These are phyloP conservation scores for Sistotremastrum niveocremeum DNA, from an alignment of 768 basidiomycete genomes.

Conservation along the genomic window DNA sequence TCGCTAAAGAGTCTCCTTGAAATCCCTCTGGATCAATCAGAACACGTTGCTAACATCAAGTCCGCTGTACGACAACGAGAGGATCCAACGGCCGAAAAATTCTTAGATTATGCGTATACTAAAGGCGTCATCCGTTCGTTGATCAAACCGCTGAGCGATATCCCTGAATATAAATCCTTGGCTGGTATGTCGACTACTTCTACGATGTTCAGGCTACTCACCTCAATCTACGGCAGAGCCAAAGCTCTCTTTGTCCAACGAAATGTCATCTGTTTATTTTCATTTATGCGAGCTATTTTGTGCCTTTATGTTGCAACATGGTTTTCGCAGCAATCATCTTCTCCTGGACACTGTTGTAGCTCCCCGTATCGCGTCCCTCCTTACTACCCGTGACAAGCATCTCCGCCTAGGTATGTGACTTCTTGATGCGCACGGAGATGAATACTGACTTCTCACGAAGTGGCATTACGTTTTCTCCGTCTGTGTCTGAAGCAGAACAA, in stretches of 20 bases:
- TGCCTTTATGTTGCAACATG: slow-evolving; percentile 79
- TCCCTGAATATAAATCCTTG: slow-evolving; percentile 52
- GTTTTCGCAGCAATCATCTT: slow-evolving; percentile 85
- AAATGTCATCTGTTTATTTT: slow-evolving; percentile 71
- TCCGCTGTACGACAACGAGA: slow-evolving; percentile 53
- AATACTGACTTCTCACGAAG: slow-evolving; percentile 26
- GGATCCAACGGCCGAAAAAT: slow-evolving; percentile 75
- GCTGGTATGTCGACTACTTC: slow-evolving; percentile 23
- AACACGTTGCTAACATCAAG: slow-evolving; percentile 26
- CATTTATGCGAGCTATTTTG: slow-evolving; percentile 87
- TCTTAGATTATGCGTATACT: slow-evolving; percentile 81
- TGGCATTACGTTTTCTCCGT: slow-evolving; percentile 86
- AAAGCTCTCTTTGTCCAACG: slow-evolving; percentile 44
- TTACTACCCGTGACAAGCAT: slow-evolving; percentile 81
- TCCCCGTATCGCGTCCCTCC: slow-evolving; percentile 56
- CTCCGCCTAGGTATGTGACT: slow-evolving; percentile 67
- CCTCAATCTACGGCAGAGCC: slow-evolving; percentile 26
- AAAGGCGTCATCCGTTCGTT: slow-evolving; percentile 67
- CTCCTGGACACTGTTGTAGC: slow-evolving; percentile 72
- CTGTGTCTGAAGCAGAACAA: slow-evolving; percentile 75
- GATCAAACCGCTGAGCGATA: slow-evolving; percentile 60
- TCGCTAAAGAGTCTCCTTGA: slow-evolving; percentile 75
- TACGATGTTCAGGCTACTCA: slow-evolving; percentile 9
- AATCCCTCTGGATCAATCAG: slow-evolving; percentile 33
- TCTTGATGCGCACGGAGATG: neutral